Evolutionary conservation across 495 filamentous ascomycete species (phyloP).

Genomic region (Alectoria sarmentosa): DNA sequence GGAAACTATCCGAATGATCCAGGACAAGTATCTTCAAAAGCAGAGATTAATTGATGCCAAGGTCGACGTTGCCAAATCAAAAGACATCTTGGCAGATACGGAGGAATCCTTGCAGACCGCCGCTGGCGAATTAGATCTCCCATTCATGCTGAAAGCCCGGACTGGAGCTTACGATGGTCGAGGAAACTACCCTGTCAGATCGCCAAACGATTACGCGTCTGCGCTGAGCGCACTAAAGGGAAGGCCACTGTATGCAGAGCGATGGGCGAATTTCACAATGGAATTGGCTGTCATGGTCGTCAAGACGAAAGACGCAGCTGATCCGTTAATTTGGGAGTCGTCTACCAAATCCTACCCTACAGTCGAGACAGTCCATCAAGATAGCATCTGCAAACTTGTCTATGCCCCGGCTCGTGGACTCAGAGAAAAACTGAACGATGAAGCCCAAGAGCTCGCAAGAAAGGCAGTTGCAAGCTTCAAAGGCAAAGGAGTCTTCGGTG

Average conservation of each 20-base stretch:
- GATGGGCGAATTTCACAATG: slow-evolving; percentile 79
- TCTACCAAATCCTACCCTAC: slow-evolving; percentile 70
- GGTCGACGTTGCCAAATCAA: slow-evolving; percentile 63
- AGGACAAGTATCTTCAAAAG: slow-evolving; percentile 96
- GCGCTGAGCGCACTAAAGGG: slow-evolving; percentile 64
- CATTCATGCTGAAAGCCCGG: slow-evolving; percentile 91
- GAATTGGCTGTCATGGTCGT: slow-evolving; percentile 96
- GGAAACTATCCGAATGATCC: slow-evolving; percentile 83
- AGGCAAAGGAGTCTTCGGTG: slow-evolving; percentile 90
- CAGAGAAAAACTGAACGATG: slow-evolving; percentile 46
- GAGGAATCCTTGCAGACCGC: neutral
- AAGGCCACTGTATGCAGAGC: slow-evolving; percentile 78
- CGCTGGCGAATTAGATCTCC: slow-evolving; percentile 57
- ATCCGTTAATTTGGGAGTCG: slow-evolving; percentile 32
- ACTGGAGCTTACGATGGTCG: slow-evolving; percentile 93
- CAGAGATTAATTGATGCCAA: slow-evolving; percentile 59
- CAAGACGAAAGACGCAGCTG: slow-evolving; percentile 68
- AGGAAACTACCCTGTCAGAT: slow-evolving; percentile 75
- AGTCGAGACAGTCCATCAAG: slow-evolving; percentile 94
- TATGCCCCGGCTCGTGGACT: slow-evolving; percentile 76
- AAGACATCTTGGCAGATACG: neutral
- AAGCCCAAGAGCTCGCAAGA: slow-evolving; percentile 71
- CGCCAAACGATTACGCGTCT: slow-evolving; percentile 56
- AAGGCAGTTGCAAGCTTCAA: slow-evolving; percentile 71
- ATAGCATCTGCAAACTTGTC: slow-evolving; percentile 91